These are phyloP conservation scores for Pseudonitzschia delicatissima DNA, from an alignment of 108 stramenopile species.

Conservation along the genomic window DNA sequence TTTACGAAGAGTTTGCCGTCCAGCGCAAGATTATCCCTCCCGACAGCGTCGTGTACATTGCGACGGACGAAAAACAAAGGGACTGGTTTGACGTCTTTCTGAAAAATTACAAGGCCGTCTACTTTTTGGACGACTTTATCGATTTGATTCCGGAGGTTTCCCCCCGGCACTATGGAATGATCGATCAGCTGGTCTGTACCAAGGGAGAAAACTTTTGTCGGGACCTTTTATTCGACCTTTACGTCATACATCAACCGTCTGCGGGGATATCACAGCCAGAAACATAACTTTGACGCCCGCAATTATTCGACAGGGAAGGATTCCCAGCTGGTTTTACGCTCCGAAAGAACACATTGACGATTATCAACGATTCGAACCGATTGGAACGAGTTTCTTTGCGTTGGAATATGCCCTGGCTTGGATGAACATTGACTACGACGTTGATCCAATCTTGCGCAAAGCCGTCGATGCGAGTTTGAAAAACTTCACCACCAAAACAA, in stretches of 20 bases:
- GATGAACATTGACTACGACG: not conserved
- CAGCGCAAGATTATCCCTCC: slow-evolving; percentile 35
- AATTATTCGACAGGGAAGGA: not conserved
- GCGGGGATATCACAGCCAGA: slow-evolving; percentile 48
- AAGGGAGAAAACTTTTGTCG: slow-evolving; percentile 59
- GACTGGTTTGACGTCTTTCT: slow-evolving; percentile 29
- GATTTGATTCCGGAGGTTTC: slow-evolving; percentile 9
- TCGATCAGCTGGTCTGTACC: slow-evolving; percentile 75
- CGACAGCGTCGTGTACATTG: slow-evolving; percentile 39
- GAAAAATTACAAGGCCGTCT: slow-evolving; percentile 41
- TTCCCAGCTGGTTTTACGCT: slow-evolving; percentile 5
- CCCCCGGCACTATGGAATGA: slow-evolving; percentile 56
- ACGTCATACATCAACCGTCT: slow-evolving; percentile 70
- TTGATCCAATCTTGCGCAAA: not conserved
- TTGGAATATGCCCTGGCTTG: not conserved
- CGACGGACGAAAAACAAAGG: slow-evolving; percentile 61
- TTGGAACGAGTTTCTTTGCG: not conserved
- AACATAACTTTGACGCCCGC: not conserved
- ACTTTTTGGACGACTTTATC: slow-evolving; percentile 41
- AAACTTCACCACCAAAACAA: no score
- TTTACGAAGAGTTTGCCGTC: slow-evolving; percentile 58
- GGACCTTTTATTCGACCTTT: slow-evolving; percentile 71
- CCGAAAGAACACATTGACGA: not conserved
- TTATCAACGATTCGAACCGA: not conserved
- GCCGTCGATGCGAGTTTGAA: no score